Evolutionary conservation across 1,139 yeast genomes (phyloP), one percentile per base, ranked within the genome.

Genomic region (Candida dubliniensis): DNA sequence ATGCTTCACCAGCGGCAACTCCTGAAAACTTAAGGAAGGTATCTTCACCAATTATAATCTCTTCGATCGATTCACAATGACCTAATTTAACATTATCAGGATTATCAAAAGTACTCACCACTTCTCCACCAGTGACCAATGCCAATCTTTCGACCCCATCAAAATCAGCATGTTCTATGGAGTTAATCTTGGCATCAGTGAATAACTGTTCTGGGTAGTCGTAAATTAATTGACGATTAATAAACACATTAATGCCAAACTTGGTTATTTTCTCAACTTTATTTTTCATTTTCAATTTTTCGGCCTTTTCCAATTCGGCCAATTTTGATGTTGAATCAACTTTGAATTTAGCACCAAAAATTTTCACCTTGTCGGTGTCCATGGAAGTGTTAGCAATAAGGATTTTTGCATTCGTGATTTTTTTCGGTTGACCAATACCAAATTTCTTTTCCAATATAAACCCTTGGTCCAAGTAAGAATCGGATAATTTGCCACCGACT

Each of bases 91-190:
- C 96, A 45, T 78, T 76, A 44, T 87, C 96, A 23, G 99, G 96
- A 54, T 84, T 78, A 62, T 95, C 99, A 65, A 93, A 95, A 1
- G 99, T 93, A 10, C 98, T 91, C 2, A 86, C 96, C 45, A 95
- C 98, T 71, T 93, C 99, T 58, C 96, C 99, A 41, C 99, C 99
- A 6, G 98, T 91, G 24, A 91, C 99, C 40, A 93, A 75, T 4
- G 99, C 96, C 55, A 93, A 78, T 63, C 99, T 84, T 72, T 93
- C 99, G 47, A 93, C 90, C 57, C 99, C 99, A 61, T 89, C 99
- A 57, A 95, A 95, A 67, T 95, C 99, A 15, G 99, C 99, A 61
- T 95, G 99, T 69, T 93, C 99, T 52, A 93, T 89, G 30, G 97
- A 84, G 67, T 89, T 91, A 58, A 93, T 87, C 46, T 84, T 82